phyloP scores from a whole-genome alignment of 225 moss, liverwort and hornwort genomes.

The Anthoceros angustus region DNA sequence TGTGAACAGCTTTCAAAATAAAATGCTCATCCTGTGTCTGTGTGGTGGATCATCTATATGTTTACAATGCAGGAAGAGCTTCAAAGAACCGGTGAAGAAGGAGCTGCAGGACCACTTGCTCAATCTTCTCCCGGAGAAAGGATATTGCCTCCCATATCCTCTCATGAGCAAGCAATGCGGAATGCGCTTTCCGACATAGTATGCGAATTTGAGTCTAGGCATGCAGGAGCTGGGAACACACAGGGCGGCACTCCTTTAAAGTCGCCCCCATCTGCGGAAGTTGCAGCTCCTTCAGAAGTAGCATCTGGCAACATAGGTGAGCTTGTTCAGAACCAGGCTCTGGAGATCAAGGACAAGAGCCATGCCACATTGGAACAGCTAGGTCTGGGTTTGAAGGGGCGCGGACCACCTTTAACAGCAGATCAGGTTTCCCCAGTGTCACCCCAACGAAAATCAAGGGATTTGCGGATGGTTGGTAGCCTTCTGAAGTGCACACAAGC shows the following conservation, averaged over 20 bases:
- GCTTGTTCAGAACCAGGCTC: too few relatives aligned
- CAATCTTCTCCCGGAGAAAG: conserved; percentile 43
- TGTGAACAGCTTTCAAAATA: background rate
- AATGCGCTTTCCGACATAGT: conserved; percentile 51
- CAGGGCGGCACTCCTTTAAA: background rate
- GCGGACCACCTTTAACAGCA: too few relatives aligned
- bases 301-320: too few relatives aligned
- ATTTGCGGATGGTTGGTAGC: too few relatives aligned
- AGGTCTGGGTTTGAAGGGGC: too few relatives aligned
- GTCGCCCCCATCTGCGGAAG: background rate
- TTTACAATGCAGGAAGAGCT: conserved; percentile 55
- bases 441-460: background rate
- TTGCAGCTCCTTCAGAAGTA: background rate
- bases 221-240: background rate
- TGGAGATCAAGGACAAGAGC: too few relatives aligned
- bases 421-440: background rate
- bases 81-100: conserved; percentile 63
- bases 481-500: background rate
- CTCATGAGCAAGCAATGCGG: conserved; percentile 70
- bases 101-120: conserved; percentile 55
- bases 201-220: conserved; percentile 27
- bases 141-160: conserved; percentile 26
- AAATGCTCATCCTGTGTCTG: background rate
- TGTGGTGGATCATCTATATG: background rate
- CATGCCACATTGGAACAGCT: background rate